A percentile compares a stretch with the other conserved stretches of the same genome.
Evolutionary conservation across 2,329 filamentous ascomycete genomes (phyloP).

Genomic region (Colletotrichum somersetense): DNA sequence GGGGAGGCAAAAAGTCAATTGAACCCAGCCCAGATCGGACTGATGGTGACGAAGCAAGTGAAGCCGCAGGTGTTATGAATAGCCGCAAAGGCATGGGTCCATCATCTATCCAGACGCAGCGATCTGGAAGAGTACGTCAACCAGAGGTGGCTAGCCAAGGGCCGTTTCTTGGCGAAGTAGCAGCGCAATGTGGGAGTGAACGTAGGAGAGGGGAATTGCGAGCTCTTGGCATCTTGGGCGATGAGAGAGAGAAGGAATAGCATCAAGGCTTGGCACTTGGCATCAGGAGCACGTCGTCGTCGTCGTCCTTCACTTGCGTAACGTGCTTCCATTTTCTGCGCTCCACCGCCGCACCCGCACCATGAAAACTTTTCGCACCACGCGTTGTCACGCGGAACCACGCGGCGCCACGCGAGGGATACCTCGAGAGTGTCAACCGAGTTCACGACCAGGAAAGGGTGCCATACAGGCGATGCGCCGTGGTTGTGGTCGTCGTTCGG

Average conservation of each 20-base stretch:
- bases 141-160: slow-evolving; percentile 5
- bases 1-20: slow-evolving; percentile 23
- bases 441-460: neutral
- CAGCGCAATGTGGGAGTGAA: neutral
- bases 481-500: slow-evolving; percentile 21
- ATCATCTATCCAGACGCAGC: slow-evolving; percentile 1
- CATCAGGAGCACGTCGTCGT: neutral
- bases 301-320: neutral
- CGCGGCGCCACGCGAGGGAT: neutral
- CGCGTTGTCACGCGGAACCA: neutral
- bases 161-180: slow-evolving; percentile 5
- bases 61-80: neutral
- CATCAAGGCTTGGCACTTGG: slow-evolving; percentile 13
- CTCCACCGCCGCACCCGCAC: slow-evolving; percentile 4
- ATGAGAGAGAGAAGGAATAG: neutral
- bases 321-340: neutral
- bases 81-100: slow-evolving; percentile 9
- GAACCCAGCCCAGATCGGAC: no score
- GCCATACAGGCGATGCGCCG: neutral
- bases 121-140: neutral
- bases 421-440: neutral
- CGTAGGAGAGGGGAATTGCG: neutral
- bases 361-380: neutral
- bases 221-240: neutral
- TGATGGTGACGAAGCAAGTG: neutral